These are phyloP conservation scores for Candida tunisiensis DNA, from an alignment of 1,139 yeast genomes.

Conservation along the genomic window DNA sequence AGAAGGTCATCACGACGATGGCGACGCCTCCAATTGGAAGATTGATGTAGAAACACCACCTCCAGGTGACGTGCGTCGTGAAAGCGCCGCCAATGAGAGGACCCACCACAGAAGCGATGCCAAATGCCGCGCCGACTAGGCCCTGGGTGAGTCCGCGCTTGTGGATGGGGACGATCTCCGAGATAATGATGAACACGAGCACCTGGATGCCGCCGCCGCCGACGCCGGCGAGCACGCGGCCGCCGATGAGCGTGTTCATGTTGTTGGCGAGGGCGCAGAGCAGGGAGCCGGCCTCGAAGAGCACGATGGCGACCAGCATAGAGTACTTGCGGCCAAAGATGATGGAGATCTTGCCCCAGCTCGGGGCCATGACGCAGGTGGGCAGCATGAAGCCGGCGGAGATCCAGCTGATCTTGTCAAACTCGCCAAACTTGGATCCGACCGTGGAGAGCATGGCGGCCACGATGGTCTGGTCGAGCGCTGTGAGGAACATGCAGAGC, in stretches of 20 bases:
- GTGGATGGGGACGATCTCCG: slow-evolving; percentile 48
- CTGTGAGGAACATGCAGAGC: slow-evolving; percentile 38
- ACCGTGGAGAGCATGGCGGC: slow-evolving; percentile 40
- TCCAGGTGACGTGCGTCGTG: slow-evolving; percentile 41
- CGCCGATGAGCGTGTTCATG: slow-evolving; percentile 50
- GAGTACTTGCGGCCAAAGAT: slow-evolving; percentile 12
- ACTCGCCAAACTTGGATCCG: slow-evolving; percentile 34
- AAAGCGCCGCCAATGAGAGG: slow-evolving; percentile 60
- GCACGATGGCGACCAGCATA: slow-evolving; percentile 7
- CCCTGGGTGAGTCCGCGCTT: slow-evolving; percentile 27
- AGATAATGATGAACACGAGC: slow-evolving; percentile 38
- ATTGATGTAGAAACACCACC: slow-evolving; percentile 68
- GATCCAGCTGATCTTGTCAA: slow-evolving; percentile 44
- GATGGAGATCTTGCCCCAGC: slow-evolving; percentile 35
- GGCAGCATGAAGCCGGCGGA: slow-evolving; percentile 44
- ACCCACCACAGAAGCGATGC: slow-evolving; percentile 43
- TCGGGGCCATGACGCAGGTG: slow-evolving; percentile 37
- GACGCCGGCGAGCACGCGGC: slow-evolving; percentile 52
- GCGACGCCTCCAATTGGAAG: slow-evolving; percentile 53
- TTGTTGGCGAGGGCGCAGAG: slow-evolving; percentile 38
- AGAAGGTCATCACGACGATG: slow-evolving; percentile 24
- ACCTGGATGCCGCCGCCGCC: slow-evolving; percentile 62
- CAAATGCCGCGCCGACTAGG: slow-evolving; percentile 35
- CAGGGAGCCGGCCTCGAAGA: slow-evolving; percentile 25
- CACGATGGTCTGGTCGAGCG: slow-evolving; percentile 54